These are phyloP conservation scores for Arthrobotrys megalospora DNA, from an alignment of 2,329 filamentous ascomycete species.

Conservation along the genomic window DNA sequence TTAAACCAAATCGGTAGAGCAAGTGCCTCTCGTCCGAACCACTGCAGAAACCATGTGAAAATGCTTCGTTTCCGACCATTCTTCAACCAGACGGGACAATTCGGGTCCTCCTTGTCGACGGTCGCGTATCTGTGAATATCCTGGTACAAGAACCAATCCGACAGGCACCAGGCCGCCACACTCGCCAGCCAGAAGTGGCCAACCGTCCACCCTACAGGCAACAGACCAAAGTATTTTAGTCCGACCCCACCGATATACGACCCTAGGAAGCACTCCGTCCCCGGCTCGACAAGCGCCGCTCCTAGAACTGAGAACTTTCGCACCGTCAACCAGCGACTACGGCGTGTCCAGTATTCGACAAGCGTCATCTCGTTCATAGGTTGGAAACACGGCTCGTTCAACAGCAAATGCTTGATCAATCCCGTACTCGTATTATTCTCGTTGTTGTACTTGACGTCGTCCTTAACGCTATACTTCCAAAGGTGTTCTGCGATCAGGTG, in stretches of 20 bases:
- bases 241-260: constrained; percentile 78
- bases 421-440: constrained; percentile 69
- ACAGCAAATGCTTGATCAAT: constrained; percentile 80
- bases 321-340: constrained; percentile 91
- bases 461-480: constrained; percentile 78
- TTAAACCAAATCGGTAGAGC: constrained; percentile 91
- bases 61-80: constrained; percentile 69
- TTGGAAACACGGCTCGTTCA: constrained; percentile 90
- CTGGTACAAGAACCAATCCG: constrained; percentile 81
- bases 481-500: constrained; percentile 93
- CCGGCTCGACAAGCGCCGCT: constrained; percentile 92
- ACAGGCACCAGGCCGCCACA: constrained; percentile 78
- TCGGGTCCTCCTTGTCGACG: constrained; percentile 76
- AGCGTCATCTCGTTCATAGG: constrained; percentile 88
- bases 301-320: constrained; percentile 92
- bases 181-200: constrained; percentile 76
- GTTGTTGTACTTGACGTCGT: constrained; percentile 66
- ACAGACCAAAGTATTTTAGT: constrained; percentile 69
- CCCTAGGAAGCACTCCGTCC: constrained; percentile 89
- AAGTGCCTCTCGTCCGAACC: constrained; percentile 85
- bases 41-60: constrained; percentile 81
- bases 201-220: constrained; percentile 79
- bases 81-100: constrained; percentile 82
- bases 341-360: constrained; percentile 81
- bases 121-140: constrained; percentile 81